Percentiles rank a stretch among this genome's conserved stretches.
These are phyloP conservation scores for Saraca asoca DNA, from an alignment of 331 rosid genomes.

Conservation along the genomic window DNA sequence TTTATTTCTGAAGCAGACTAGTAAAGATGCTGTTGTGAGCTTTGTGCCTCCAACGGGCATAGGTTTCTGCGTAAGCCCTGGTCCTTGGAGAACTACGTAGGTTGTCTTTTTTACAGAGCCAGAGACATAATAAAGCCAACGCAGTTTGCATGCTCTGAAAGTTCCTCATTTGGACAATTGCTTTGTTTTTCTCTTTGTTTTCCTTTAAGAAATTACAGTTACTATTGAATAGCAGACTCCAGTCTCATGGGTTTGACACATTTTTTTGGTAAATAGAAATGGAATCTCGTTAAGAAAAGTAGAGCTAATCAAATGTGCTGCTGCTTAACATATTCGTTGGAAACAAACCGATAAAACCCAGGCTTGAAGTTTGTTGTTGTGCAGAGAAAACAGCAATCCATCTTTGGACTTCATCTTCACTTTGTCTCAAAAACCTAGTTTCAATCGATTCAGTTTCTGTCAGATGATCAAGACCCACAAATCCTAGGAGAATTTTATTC, in stretches of 20 bases:
- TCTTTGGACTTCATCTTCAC: conserved; percentile 8
- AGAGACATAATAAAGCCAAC: conserved; percentile 18
- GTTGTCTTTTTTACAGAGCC: conserved; percentile 32
- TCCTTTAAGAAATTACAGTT: neutral
- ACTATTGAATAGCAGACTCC: neutral
- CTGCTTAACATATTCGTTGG: conserved; percentile 3
- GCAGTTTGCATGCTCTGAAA: conserved; percentile 32
- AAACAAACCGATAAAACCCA: conserved; percentile 51
- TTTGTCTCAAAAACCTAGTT: conserved; percentile 41
- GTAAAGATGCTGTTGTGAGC: conserved; percentile 17
- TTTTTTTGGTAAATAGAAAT: neutral
- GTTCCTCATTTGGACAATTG: conserved; percentile 30
- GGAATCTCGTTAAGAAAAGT: no score
- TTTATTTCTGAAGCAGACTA: no score
- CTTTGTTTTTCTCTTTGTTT: conserved; percentile 16
- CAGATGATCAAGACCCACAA: conserved; percentile 17
- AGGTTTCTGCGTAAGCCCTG: conserved; percentile 22
- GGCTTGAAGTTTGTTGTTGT: conserved; percentile 38
- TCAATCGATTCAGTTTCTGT: conserved; percentile 37
- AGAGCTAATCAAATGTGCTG: neutral
- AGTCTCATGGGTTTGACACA: conserved; percentile 2
- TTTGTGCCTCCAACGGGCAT: conserved; percentile 24
- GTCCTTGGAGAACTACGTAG: conserved; percentile 23
- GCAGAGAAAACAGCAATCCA: conserved; percentile 26
- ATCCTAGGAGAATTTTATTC: conserved; percentile 21